A percentile compares a stretch with the other conserved stretches of the same genome.
Evolutionary conservation across 2,329 filamentous ascomycete species (phyloP).

Genomic region (Pseudogymnoascus sp.): DNA sequence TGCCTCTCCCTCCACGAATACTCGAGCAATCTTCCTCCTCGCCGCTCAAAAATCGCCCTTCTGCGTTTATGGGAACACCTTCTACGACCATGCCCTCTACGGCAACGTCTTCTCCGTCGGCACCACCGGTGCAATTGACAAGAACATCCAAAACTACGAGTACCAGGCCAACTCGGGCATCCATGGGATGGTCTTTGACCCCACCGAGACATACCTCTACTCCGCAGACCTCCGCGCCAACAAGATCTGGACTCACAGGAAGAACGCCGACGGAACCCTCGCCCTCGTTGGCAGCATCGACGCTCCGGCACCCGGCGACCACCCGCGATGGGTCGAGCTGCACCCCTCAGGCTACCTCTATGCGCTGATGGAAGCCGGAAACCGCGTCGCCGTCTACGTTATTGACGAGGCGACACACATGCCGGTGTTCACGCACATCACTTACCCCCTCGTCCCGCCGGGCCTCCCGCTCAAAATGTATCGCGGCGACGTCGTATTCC

Average conservation of each 20-base stretch:
- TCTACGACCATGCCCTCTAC: conserved; percentile 77
- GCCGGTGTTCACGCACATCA: conserved; percentile 70
- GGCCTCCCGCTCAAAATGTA: conserved; percentile 57
- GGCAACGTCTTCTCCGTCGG: conserved; percentile 69
- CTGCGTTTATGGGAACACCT: conserved; percentile 81
- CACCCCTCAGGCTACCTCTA: conserved; percentile 77
- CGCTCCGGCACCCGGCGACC: conserved; percentile 64
- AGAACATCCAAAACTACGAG: conserved; percentile 65
- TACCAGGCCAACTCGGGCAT: conserved; percentile 66
- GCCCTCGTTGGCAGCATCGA: conserved; percentile 65
- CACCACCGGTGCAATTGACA: conserved; percentile 46
- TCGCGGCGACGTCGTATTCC: conserved; percentile 75
- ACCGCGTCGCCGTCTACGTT: conserved; percentile 73
- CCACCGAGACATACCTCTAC: conserved; percentile 67
- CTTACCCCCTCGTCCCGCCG: conserved; percentile 73
- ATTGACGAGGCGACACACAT: conserved; percentile 66
- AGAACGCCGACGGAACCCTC: conserved; percentile 54
- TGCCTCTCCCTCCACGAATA: conserved; percentile 64
- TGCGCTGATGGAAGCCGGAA: conserved; percentile 83
- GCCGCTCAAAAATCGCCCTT: conserved; percentile 71
- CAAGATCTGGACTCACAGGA: conserved; percentile 79
- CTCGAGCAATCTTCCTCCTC: conserved; percentile 81
- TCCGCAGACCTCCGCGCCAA: conserved; percentile 71
- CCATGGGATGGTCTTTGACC: conserved; percentile 77
- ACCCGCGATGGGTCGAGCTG: conserved; percentile 83